Conservation (phyloP, 2,329 filamentous ascomycete genomes). For the Aureobasidium leucospermi region DNA sequence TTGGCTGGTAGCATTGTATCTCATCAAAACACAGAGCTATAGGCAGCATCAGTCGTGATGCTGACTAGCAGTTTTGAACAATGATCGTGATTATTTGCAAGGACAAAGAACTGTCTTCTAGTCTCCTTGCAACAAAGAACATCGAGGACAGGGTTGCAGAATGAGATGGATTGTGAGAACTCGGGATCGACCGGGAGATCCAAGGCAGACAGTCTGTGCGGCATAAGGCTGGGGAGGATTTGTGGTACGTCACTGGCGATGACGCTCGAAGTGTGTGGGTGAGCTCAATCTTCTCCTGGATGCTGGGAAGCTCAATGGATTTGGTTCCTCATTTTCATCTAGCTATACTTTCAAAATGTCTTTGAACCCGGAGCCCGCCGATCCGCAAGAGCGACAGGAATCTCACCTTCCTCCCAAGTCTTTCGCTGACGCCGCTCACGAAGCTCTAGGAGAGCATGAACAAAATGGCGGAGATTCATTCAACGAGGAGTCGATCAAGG, state of each 20-base stretch:
- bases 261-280: not conserved
- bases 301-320: not conserved
- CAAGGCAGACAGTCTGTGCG: not conserved
- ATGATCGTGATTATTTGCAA: no score
- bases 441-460: conserved; percentile 24
- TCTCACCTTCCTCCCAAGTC: conserved; percentile 36
- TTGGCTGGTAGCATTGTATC: no score
- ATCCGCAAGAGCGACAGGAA: conserved; percentile 32
- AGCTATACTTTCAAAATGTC: not conserved
- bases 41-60: no score
- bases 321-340: not conserved
- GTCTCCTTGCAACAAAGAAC: no score
- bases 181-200: not conserved
- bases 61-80: no score
- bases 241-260: not conserved
- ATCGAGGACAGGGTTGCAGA: not conserved
- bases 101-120: no score
- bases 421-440: conserved; percentile 34
- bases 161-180: not conserved
- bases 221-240: not conserved
- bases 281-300: conserved; percentile 5
- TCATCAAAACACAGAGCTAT: no score
- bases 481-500: conserved; percentile 28
- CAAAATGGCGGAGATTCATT: conserved; percentile 16
- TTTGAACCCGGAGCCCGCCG: conserved; percentile 29